A percentile compares a stretch with the other conserved stretches of the same genome.
These are phyloP conservation scores for Ustanciosporium gigantosporum DNA, from an alignment of 1,284 basidiomycete genomes.

Conservation along the genomic window DNA sequence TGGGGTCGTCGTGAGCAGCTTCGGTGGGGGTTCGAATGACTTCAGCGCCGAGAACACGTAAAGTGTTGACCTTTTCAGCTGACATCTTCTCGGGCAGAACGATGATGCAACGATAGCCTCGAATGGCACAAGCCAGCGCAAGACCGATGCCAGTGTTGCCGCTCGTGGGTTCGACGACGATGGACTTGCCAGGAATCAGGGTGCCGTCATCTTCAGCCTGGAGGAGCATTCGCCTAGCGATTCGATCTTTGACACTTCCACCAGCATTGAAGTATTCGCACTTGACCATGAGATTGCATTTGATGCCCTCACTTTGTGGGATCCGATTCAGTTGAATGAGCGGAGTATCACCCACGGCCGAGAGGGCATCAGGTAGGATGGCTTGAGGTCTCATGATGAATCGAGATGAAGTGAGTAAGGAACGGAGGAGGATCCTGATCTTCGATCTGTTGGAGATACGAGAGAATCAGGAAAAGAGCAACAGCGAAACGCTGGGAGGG, in stretches of 20 bases:
- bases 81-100: constrained; percentile 94
- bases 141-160: constrained; percentile 82
- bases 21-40: constrained; percentile 92
- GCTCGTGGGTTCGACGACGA: constrained; percentile 84
- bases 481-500: too few species aligned
- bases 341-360: constrained; percentile 86
- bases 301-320: constrained; percentile 73
- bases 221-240: constrained; percentile 84
- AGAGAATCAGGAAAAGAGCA: constrained; percentile 42
- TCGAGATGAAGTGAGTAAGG: background rate
- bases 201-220: constrained; percentile 84
- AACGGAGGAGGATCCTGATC: constrained; percentile 25
- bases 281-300: constrained; percentile 91
- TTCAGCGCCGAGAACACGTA: constrained; percentile 88
- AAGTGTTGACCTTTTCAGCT: constrained; percentile 87
- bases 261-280: constrained; percentile 88
- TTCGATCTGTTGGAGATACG: constrained; percentile 45
- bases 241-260: constrained; percentile 92
- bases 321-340: constrained; percentile 83
- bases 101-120: constrained; percentile 80
- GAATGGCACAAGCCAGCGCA: constrained; percentile 80
- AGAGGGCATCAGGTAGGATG: constrained; percentile 67
- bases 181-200: constrained; percentile 82
- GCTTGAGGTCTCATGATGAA: constrained; percentile 37
- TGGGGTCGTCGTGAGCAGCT: constrained; percentile 80